Evolutionary conservation across 495 filamentous ascomycete genomes (phyloP).

Genomic region (Staphylotrichum longicolle): DNA sequence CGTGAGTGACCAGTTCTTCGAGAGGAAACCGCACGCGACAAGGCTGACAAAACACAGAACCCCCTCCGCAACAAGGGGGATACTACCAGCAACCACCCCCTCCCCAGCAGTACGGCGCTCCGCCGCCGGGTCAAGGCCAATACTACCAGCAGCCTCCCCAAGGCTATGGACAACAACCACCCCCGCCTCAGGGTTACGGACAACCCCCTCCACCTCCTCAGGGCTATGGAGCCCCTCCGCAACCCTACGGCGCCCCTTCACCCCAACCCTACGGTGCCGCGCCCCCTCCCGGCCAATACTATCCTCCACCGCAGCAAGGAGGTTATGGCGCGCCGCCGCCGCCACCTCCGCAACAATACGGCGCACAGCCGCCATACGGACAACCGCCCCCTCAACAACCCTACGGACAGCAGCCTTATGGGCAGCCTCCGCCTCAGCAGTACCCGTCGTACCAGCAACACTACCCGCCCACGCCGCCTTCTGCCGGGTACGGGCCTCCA

Average conservation of each 20-base stretch:
- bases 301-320: slow-evolving; percentile 15
- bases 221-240: slow-evolving; percentile 19
- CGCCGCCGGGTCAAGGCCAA: slow-evolving; percentile 20
- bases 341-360: slow-evolving; percentile 22
- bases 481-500: slow-evolving; percentile 60
- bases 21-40: too few species aligned
- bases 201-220: slow-evolving; percentile 18
- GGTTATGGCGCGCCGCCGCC: slow-evolving; percentile 25
- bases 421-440: slow-evolving; percentile 38
- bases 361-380: slow-evolving; percentile 17
- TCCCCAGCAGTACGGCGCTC: slow-evolving; percentile 25
- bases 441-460: slow-evolving; percentile 33
- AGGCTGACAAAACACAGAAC: slow-evolving; percentile 24
- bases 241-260: slow-evolving; percentile 17
- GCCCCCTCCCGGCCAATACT: slow-evolving; percentile 16
- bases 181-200: slow-evolving; percentile 19
- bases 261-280: slow-evolving; percentile 6
- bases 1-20: slow-evolving; percentile 25
- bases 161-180: slow-evolving; percentile 14
- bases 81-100: slow-evolving; percentile 33
- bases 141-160: slow-evolving; percentile 25
- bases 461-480: slow-evolving; percentile 53
- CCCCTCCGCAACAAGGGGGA: slow-evolving; percentile 33
- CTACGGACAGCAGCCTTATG: slow-evolving; percentile 28
- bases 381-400: slow-evolving; percentile 20